Base-by-base conservation (phyloP, 345 rosid species). In the Camelina neglecta region DNA sequence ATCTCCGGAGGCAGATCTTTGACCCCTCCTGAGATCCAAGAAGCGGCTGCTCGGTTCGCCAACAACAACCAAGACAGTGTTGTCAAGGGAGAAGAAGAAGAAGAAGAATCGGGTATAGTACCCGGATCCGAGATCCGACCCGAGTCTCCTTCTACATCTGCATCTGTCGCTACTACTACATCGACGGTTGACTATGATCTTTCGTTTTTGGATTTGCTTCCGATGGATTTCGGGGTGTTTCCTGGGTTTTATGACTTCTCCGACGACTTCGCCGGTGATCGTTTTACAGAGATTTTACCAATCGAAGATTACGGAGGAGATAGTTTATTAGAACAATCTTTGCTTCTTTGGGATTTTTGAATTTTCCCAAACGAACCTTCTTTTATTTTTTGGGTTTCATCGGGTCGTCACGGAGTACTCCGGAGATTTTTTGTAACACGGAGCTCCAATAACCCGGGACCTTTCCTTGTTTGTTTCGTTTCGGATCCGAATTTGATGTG, bases 311-410 rank as follows among this genome's bases (percentile, higher is more conserved):
- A 41, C 35, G 85, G 74, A 13, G 88, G 75, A 12, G 88, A 84
- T 45, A 80, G 18, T 67, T 53, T 68, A 0, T 11, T 72, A 23
- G 85, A 87, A 36, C 86, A 82, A 8, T 86, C 77, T 57, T 82
- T 84, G 4, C 82, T 78, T 75, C 91, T 91, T 21, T 91, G 94
- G 94, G 84, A 87, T 69, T 89, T 89, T 71, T 88, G 21, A 65
- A 55, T 20, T 13, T 11, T 60, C 4, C 45, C 29, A 31, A 13
- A 4, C 2, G 0, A 29, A 11, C 2, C 0, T 11, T 29, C 31
- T 29, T 29, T 29, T 29, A 4, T 23, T 26, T 55, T 53, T 55
- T 13, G 38, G 36, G 55, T 36, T 58, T 18, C 18, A 18, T 18
- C 18, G 18, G 18, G 55, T 21, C 6, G 56, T 23, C 6, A 42